Evolutionary conservation across 176 grass and related monocot genomes (phyloP).

Genomic region (Oryza longistaminata): DNA sequence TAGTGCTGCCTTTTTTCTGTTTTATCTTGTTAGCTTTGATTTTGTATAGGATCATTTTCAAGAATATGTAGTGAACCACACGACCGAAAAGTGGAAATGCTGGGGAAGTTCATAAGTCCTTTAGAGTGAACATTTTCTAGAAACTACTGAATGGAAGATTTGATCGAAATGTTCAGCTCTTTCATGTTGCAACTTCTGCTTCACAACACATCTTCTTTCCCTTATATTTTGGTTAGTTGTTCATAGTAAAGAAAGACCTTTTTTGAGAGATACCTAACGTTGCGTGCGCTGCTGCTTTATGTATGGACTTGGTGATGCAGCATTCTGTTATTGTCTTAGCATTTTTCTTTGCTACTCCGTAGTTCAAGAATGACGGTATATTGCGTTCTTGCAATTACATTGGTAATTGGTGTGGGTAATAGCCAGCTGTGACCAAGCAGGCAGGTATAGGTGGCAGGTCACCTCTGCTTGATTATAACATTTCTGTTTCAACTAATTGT

Average conservation of each 20-base stretch:
- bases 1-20: constrained; percentile 22
- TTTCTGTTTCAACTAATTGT: no score
- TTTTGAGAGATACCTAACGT: background rate
- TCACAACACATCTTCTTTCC: background rate
- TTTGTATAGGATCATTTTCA: constrained; percentile 23
- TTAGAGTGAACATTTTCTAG: constrained; percentile 16
- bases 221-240: background rate
- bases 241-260: background rate
- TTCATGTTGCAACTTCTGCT: background rate
- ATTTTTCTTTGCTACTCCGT: background rate
- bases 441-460: background rate
- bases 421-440: background rate
- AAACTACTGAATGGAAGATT: constrained; percentile 17
- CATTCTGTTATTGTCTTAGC: background rate
- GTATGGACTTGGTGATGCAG: background rate
- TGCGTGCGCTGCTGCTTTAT: background rate
- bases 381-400: background rate
- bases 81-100: constrained; percentile 1
- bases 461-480: background rate
- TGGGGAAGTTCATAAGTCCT: constrained; percentile 36
- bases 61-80: constrained; percentile 26
- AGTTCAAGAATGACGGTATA: background rate
- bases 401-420: background rate
- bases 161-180: background rate
- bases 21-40: constrained; percentile 27